A percentile compares a stretch with the other conserved stretches of the same genome.
Conservation (phyloP, 1,284 basidiomycete genomes). For the Pseudozyma hubeiensis region DNA sequence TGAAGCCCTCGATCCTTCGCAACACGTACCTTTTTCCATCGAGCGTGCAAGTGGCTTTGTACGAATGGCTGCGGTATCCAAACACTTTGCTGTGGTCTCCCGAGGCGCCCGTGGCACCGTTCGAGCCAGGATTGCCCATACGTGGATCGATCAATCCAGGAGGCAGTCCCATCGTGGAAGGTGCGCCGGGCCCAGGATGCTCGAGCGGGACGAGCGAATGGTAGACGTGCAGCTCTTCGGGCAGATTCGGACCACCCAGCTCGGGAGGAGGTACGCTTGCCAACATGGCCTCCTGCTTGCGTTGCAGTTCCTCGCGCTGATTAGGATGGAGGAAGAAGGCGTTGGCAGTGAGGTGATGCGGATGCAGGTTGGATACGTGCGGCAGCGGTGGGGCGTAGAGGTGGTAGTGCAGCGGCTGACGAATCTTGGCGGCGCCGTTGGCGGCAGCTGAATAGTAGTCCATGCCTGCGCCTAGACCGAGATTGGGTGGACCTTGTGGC, state of each 20-base stretch:
- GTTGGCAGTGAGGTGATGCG: conserved; percentile 70
- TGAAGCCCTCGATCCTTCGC: conserved; percentile 88
- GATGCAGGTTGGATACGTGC: conserved; percentile 72
- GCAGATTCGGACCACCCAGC: conserved; percentile 74
- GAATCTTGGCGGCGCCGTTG: conserved; percentile 42
- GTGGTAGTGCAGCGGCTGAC: conserved; percentile 82
- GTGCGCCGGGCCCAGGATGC: conserved; percentile 49
- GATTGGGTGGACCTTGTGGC: conserved; percentile 36
- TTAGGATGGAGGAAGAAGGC: conserved; percentile 78
- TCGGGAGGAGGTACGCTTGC: conserved; percentile 68
- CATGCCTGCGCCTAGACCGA: conserved; percentile 43
- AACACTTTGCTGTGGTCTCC: conserved; percentile 71
- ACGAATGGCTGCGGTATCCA: conserved; percentile 78
- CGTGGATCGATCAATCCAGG: conserved; percentile 55
- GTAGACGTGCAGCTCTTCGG: conserved; percentile 90
- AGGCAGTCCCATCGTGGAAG: conserved; percentile 37
- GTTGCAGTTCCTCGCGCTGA: conserved; percentile 82
- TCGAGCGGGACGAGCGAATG: conserved; percentile 87
- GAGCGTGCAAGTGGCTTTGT: conserved; percentile 81
- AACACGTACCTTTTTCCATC: conserved; percentile 85
- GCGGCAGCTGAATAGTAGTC: conserved; percentile 46
- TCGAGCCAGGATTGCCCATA: conserved; percentile 51
- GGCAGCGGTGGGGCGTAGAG: conserved; percentile 80
- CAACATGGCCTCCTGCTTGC: conserved; percentile 81
- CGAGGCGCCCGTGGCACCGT: conserved; percentile 53